Conservation (phyloP, 768 basidiomycete species). For the Lactifluus volemus region DNA sequence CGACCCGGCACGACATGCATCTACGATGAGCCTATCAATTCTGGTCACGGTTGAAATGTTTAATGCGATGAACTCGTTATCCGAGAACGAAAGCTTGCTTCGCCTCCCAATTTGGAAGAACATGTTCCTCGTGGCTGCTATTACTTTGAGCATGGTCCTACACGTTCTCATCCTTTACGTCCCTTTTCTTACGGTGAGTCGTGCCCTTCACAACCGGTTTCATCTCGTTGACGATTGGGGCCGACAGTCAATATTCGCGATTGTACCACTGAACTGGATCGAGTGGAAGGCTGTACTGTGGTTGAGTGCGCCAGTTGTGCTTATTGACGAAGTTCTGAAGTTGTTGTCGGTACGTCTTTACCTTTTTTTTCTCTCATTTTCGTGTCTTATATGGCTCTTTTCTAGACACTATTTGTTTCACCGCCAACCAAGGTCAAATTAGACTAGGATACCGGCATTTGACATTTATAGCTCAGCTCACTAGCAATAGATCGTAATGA, state of each 20-base stretch:
- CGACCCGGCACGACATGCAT: conserved; percentile 75
- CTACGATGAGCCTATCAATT: conserved; percentile 94
- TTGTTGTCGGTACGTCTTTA: conserved; percentile 53
- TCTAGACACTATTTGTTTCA: conserved; percentile 47
- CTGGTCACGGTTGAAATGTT: conserved; percentile 96
- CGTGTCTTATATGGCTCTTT: background rate
- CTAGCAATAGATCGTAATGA: background rate
- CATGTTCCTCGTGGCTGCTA: conserved; percentile 82
- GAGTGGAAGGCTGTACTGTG: conserved; percentile 94
- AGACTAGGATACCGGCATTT: conserved; percentile 25
- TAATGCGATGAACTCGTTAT: conserved; percentile 96
- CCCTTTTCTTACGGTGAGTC: conserved; percentile 85
- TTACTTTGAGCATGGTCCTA: conserved; percentile 83
- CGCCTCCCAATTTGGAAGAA: conserved; percentile 92
- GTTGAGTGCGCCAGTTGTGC: conserved; percentile 79
- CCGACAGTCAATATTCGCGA: conserved; percentile 71
- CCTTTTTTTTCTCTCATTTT: conserved; percentile 4
- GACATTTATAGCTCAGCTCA: background rate
- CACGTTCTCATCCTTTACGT: conserved; percentile 96
- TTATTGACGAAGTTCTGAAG: conserved; percentile 89
- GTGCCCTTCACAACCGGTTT: background rate
- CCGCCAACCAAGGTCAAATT: conserved; percentile 46
- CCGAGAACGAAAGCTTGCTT: conserved; percentile 92
- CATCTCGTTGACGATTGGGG: background rate
- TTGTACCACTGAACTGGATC: conserved; percentile 85